These are phyloP conservation scores for Mycosphaerelloides madeirae DNA, from an alignment of 2,329 filamentous ascomycete species.

Conservation along the genomic window DNA sequence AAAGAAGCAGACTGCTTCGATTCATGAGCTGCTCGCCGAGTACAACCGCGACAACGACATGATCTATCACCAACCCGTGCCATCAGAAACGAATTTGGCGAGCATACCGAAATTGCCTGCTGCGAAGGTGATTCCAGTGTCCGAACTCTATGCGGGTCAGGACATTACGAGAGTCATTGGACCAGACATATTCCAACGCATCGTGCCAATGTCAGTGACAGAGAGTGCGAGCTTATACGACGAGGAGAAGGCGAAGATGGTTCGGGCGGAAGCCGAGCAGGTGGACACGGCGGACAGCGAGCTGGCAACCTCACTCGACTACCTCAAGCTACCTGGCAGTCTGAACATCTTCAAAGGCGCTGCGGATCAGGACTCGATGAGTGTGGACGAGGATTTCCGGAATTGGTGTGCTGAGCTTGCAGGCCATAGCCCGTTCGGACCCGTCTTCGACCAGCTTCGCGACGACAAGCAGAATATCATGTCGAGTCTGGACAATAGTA, in stretches of 20 bases:
- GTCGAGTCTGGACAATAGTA: constrained; percentile 68
- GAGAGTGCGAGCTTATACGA: constrained; percentile 96
- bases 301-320: constrained; percentile 92
- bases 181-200: constrained; percentile 93
- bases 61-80: constrained; percentile 92
- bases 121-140: constrained; percentile 94
- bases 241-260: constrained; percentile 94
- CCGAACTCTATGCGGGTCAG: constrained; percentile 92
- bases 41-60: constrained; percentile 93
- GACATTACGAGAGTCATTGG: constrained; percentile 97
- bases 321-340: constrained; percentile 73
- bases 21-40: constrained; percentile 74
- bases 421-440: constrained; percentile 72
- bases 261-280: constrained; percentile 87
- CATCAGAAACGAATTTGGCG: constrained; percentile 74
- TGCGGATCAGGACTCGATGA: constrained; percentile 76
- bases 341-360: constrained; percentile 89
- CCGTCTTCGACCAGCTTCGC: constrained; percentile 73
- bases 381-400: constrained; percentile 84
- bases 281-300: constrained; percentile 91
- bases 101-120: constrained; percentile 87
- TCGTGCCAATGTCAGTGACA: constrained; percentile 91
- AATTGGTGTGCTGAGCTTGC: constrained; percentile 92
- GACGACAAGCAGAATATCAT: constrained; percentile 73
- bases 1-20: constrained; percentile 72